Conservation (phyloP, 2,329 filamentous ascomycete species). For the Pseudopithomyces maydicus region DNA sequence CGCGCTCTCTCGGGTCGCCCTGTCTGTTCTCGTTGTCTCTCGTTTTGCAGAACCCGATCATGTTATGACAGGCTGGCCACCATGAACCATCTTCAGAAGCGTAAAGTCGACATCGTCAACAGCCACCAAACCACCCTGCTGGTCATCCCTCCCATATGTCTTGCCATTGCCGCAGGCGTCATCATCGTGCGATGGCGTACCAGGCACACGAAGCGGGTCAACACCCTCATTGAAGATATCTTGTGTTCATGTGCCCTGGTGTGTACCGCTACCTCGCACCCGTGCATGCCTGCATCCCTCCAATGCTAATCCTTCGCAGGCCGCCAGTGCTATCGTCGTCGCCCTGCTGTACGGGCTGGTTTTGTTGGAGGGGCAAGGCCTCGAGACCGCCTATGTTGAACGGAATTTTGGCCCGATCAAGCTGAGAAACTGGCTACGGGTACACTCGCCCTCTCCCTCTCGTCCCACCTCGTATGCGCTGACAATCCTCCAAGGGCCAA, state of each 20-base stretch:
- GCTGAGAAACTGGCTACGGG: conserved; percentile 16
- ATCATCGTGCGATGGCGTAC: conserved; percentile 26
- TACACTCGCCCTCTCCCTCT: conserved; percentile 6
- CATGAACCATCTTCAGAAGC: conserved; percentile 15
- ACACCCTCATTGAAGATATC: conserved; percentile 21
- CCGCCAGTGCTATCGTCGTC: conserved; percentile 22
- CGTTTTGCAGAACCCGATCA: not conserved
- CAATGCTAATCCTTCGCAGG: conserved; percentile 13
- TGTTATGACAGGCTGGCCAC: conserved; percentile 9
- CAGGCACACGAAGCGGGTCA: conserved; percentile 22
- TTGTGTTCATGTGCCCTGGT: conserved; percentile 23
- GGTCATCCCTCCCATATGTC: conserved; percentile 21
- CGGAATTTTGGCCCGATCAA: conserved; percentile 13
- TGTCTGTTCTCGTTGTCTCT: not conserved
- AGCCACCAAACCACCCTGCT: conserved; percentile 21
- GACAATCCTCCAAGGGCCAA: conserved; percentile 18
- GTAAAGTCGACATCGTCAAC: conserved; percentile 24
- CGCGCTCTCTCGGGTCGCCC: not conserved
- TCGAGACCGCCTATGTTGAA: conserved; percentile 16
- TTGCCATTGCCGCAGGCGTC: conserved; percentile 16
- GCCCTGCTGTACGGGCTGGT: conserved; percentile 23
- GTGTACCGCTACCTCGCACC: not conserved
- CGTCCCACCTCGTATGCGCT: not conserved
- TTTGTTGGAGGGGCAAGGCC: conserved; percentile 22
- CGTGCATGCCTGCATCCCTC: not conserved